Base-by-base conservation (phyloP, 2,329 filamentous ascomycete species). In the Leptographium lundbergii region DNA sequence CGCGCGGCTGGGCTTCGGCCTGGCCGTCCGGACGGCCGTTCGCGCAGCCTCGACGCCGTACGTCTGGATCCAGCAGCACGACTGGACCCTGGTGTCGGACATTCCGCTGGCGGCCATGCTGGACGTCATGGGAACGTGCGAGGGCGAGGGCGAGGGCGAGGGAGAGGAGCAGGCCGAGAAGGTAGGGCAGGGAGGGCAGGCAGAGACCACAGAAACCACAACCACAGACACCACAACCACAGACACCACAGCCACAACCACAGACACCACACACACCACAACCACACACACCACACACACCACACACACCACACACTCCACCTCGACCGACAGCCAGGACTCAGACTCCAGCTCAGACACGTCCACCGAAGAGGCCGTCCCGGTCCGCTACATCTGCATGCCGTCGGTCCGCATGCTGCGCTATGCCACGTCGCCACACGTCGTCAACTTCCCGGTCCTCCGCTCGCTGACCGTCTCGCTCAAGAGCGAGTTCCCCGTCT, bases 21-120 rank as follows among this genome's bases (percentile, higher is more conserved):
- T 82, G 0, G 78, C 75, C 1, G 77, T 82, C 24, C 76, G 79
- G 14, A 76, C 77, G 0, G 79, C 78, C 0, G 66, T 82, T 53
- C 70, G 78, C 3, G 57, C 72, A 6, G 71, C 74, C 0, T 62
- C 67, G 14, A 81, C 79, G 1, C 75, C 77, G 0, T 79, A 79
- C 53, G 77, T 81, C 19, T 82, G 79, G 79, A 68, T 82, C 0
- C 79, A 81, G 61, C 79, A 82, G 67, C 79, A 82, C 64, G 79
- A 82, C 67, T 82, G 79, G 79, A 69, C 72, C 6, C 67, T 82
- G 0, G 69, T 74, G 19, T 67, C 72, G 1, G 68, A 74, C 54
- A 70, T 82, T 4, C 78, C 78, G 0, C 60, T 81, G 2, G 60
- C 63, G 1, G 63, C 72, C 1, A 66, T 81, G 17, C 64, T 82